A percentile compares a stretch with the other conserved stretches of the same genome.
Conservation (phyloP, 495 filamentous ascomycete species). For the Neurospora tetraspora region DNA sequence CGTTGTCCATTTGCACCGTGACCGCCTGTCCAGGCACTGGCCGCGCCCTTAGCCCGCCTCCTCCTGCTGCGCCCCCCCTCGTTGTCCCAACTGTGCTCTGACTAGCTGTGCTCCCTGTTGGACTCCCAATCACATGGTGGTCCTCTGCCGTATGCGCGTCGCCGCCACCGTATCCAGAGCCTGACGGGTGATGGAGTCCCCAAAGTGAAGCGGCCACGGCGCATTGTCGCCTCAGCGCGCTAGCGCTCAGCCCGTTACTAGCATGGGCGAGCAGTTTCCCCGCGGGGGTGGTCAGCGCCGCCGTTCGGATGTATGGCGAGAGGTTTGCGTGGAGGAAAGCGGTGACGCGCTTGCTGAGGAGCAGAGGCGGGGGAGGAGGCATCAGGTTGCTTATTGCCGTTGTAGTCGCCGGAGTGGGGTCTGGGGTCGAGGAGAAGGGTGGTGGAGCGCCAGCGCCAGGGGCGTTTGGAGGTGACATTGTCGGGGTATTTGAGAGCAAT, state of each 20-base stretch:
- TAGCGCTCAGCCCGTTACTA: slow-evolving; percentile 25
- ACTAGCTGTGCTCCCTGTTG: not conserved
- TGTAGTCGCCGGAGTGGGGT: not conserved
- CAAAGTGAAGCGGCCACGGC: slow-evolving; percentile 40
- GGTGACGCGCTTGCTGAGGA: slow-evolving; percentile 38
- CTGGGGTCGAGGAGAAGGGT: not conserved
- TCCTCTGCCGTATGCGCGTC: not conserved
- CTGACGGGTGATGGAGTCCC: slow-evolving; percentile 22
- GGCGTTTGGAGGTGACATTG: not conserved
- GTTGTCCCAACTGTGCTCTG: not conserved
- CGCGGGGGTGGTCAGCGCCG: slow-evolving; percentile 34
- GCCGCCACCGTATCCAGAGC: not conserved
- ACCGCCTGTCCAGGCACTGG: slow-evolving; percentile 15
- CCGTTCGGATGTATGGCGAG: slow-evolving; percentile 29
- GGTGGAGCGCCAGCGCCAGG: not conserved
- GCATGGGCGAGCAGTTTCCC: slow-evolving; percentile 42
- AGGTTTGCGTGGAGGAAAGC: slow-evolving; percentile 39
- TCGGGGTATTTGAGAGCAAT: not conserved
- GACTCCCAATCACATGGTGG: not conserved
- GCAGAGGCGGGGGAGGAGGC: slow-evolving; percentile 30
- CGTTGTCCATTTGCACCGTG: slow-evolving; percentile 37
- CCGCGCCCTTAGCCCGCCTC: not conserved
- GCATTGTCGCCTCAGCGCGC: slow-evolving; percentile 34
- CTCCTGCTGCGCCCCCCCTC: slow-evolving; percentile 1
- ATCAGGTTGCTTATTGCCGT: slow-evolving; percentile 9